These are phyloP conservation scores for Cydonia oblonga DNA, from an alignment of 331 rosid species.

Conservation along the genomic window DNA sequence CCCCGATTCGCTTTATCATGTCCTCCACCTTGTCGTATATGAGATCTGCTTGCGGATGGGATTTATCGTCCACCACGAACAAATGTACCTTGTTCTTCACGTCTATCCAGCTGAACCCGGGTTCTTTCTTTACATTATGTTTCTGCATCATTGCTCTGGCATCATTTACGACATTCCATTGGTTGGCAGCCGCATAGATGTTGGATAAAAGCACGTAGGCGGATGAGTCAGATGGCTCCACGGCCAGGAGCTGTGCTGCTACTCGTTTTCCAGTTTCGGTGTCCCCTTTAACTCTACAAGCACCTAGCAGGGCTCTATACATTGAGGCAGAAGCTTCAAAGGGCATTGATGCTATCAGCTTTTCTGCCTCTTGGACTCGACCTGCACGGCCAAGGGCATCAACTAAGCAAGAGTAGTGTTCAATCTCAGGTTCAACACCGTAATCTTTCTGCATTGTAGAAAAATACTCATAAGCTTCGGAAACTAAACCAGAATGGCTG, in stretches of 20 bases:
- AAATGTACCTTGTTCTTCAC: conserved; percentile 64
- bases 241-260: conserved; percentile 41
- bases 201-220: conserved; percentile 72
- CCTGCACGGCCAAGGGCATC: conserved; percentile 83
- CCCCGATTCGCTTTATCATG: conserved; percentile 44
- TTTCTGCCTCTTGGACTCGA: conserved; percentile 60
- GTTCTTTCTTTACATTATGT: conserved; percentile 66
- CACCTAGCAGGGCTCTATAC: conserved; percentile 65
- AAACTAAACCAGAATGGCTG: conserved; percentile 66
- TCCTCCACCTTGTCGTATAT: conserved; percentile 46
- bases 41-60: conserved; percentile 45
- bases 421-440: conserved; percentile 53
- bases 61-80: conserved; percentile 65
- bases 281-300: conserved; percentile 61
- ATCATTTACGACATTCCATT: conserved; percentile 51
- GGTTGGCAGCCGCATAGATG: conserved; percentile 62
- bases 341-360: conserved; percentile 63
- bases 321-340: conserved; percentile 73
- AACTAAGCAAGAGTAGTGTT: conserved; percentile 74
- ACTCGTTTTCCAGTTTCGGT: conserved; percentile 41
- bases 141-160: conserved; percentile 59
- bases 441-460: conserved; percentile 48
- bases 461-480: conserved; percentile 50
- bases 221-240: conserved; percentile 70
- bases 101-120: conserved; percentile 78